Evolutionary conservation across 805 yeast genomes (phyloP).

Genomic region (Nakazawaea wickerhamii): DNA sequence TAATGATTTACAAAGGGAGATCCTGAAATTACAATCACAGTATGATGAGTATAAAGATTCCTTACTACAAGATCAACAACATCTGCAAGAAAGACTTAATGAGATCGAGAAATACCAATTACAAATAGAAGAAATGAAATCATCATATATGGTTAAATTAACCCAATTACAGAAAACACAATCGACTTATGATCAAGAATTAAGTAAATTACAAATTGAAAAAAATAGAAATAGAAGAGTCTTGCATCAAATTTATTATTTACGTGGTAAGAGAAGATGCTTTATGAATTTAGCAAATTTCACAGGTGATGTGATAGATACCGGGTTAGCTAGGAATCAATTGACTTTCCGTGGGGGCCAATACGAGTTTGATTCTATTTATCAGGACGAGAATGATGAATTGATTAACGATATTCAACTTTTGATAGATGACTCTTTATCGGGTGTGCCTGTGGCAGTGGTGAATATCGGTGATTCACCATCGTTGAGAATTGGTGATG

Average conservation of each 20-base stretch:
- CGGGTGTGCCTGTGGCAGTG: background rate
- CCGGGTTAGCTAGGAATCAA: background rate
- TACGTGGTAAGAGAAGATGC: conserved; percentile 8
- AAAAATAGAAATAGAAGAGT: conserved; percentile 2
- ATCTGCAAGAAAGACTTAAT: no score
- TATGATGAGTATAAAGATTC: no score
- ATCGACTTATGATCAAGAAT: background rate
- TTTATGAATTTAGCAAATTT: conserved; percentile 5
- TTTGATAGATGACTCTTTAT: conserved; percentile 3
- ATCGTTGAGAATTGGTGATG: background rate
- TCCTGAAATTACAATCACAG: background rate
- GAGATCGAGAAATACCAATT: no score
- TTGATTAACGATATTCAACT: conserved; percentile 3
- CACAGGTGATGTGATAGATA: background rate
- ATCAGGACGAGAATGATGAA: background rate
- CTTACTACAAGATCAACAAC: no score
- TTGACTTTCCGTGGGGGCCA: background rate
- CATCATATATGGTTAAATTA: background rate
- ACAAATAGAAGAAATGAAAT: background rate
- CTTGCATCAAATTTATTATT: conserved; percentile 7
- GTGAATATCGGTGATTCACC: background rate
- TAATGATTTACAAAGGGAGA: background rate
- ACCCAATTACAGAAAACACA: background rate
- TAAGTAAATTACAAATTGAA: background rate
- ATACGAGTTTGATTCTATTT: background rate